Base-by-base conservation (phyloP, 805 yeast species). In the Candida hungchunana region DNA sequence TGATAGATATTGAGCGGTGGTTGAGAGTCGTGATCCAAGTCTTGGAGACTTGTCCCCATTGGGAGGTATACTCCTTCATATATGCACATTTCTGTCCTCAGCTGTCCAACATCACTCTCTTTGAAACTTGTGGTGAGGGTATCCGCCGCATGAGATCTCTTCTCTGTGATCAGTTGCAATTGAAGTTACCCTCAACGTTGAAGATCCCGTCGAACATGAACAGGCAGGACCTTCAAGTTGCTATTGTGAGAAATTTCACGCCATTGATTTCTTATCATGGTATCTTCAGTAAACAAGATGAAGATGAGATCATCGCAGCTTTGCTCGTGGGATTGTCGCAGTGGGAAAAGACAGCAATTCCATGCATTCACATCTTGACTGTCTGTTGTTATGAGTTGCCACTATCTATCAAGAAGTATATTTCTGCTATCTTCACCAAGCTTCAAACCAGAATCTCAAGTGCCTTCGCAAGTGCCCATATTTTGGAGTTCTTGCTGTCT, bases 341-440 rank as follows among this genome's bases (percentile, higher is more conserved):
- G 1, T 82, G 89, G 85, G 87, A 86, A 42, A 75, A 75, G 42
- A 77, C 94, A 0, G 84, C 87, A 0, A 73, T 80, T 23, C 87
- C 94, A 3, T 76, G 87, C 45, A 73, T 88, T 19, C 87, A 86
- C 47, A 79, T 81, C 28, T 62, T 89, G 39, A 77, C 82, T 5
- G 69, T 82, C 3, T 82, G 90, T 47, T 82, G 95, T 53, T 86
- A 82, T 55, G 95, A 85, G 53, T 67, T 83, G 22, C 94, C 95
- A 1, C 54, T 68, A 9, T 76, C 90, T 0, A 69, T 88, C 37
- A 82, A 80, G 54, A 79, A 80, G 49, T 81, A 67, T 47, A 54
- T 86, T 23, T 67, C 79, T 7, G 77, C 76, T n/a, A 75, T 88
- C 9, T 66, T 87, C 42, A 75, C 82, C n/a, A 74, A 75, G 34